Evolutionary conservation across 768 basidiomycete species (phyloP).

Genomic region (Russula sp.): DNA sequence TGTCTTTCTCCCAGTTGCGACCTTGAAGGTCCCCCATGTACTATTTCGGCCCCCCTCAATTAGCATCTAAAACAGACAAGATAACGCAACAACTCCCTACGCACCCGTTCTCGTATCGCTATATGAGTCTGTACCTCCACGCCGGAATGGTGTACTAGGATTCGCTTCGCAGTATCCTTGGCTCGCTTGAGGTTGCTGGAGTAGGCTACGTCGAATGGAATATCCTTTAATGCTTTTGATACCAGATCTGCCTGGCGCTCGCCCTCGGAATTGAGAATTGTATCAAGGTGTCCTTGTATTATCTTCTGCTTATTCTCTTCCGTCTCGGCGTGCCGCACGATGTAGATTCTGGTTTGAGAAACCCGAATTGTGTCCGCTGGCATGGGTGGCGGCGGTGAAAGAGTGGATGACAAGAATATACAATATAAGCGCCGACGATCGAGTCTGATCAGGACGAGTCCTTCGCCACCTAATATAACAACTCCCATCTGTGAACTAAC

Average conservation of each 20-base stretch:
- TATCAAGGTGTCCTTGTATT: constrained; percentile 76
- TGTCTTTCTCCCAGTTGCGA: constrained; percentile 22
- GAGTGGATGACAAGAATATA: neutral
- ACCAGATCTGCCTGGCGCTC: constrained; percentile 55
- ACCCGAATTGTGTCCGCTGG: constrained; percentile 39
- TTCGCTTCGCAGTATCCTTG: constrained; percentile 64
- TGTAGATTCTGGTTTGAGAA: constrained; percentile 42
- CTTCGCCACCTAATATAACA: neutral
- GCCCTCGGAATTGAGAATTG: constrained; percentile 60
- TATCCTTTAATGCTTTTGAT: constrained; percentile 50
- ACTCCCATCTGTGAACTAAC: neutral
- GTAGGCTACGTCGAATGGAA: constrained; percentile 58
- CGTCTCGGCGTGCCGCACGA: constrained; percentile 80
- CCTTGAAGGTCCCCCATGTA: constrained; percentile 64
- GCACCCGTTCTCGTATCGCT: constrained; percentile 65
- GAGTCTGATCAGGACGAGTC: neutral
- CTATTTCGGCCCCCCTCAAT: constrained; percentile 36
- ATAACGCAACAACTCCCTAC: constrained; percentile 29
- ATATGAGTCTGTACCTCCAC: constrained; percentile 44
- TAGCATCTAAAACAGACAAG: neutral
- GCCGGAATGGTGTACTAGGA: constrained; percentile 53
- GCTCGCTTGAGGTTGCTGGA: constrained; percentile 75
- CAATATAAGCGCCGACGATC: neutral
- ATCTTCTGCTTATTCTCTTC: constrained; percentile 59
- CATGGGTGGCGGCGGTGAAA: neutral